Conservation (phyloP, 331 rosid species). For the Pyracantha coccinea region DNA sequence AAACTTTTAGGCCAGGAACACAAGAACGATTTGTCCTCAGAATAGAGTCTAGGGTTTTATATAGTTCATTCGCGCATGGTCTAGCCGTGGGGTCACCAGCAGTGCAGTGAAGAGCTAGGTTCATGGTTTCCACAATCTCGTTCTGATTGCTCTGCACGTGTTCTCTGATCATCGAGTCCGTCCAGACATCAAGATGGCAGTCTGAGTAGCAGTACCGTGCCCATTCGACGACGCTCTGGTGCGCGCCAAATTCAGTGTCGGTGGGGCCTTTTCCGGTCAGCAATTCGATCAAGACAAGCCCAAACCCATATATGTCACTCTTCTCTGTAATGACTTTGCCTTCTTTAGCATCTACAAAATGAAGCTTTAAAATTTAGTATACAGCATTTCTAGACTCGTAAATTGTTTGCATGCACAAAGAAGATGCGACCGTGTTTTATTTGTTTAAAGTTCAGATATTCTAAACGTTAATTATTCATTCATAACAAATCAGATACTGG, state of each 20-base stretch:
- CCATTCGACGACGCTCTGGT: conserved; percentile 68
- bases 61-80: conserved; percentile 55
- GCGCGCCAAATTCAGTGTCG: conserved; percentile 40
- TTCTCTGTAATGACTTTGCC: conserved; percentile 41
- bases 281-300: conserved; percentile 58
- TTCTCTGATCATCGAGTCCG: conserved; percentile 43
- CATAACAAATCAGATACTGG: neutral
- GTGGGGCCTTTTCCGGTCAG: conserved; percentile 65
- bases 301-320: conserved; percentile 66
- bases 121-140: conserved; percentile 67
- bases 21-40: conserved; percentile 27
- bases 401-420: neutral
- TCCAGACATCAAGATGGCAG: conserved; percentile 66
- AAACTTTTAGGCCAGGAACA: conserved; percentile 23
- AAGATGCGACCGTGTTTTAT: neutral
- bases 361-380: neutral
- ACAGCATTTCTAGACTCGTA: neutral
- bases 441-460: neutral
- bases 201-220: conserved; percentile 77
- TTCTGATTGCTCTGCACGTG: conserved; percentile 26
- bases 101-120: conserved; percentile 70
- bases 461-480: no score
- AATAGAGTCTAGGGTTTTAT: conserved; percentile 38
- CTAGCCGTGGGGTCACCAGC: conserved; percentile 70
- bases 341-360: conserved; percentile 36